phyloP scores from a whole-genome alignment of 2,329 filamentous ascomycete species.

The Graphiopsis chlorocephala region DNA sequence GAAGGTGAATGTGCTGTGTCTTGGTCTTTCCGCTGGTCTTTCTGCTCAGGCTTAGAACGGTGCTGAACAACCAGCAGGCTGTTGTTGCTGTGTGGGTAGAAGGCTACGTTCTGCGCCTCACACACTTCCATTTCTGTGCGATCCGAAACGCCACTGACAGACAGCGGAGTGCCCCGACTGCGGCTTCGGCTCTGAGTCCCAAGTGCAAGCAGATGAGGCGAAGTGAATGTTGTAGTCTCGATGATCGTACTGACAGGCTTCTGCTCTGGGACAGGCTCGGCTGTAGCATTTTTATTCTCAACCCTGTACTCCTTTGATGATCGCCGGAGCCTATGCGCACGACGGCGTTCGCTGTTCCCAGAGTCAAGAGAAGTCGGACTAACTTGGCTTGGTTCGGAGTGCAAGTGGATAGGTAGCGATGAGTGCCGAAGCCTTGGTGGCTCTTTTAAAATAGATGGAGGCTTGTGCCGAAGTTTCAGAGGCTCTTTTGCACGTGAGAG shows the following conservation, averaged over 20 bases:
- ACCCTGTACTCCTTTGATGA: conserved; percentile 12
- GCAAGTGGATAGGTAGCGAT: conserved; percentile 5
- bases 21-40: not conserved
- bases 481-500: not conserved
- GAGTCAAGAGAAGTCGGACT: not conserved
- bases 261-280: not conserved
- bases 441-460: not conserved
- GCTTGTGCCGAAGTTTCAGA: not conserved
- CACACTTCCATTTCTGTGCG: conserved; percentile 50
- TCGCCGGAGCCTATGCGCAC: conserved; percentile 1
- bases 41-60: conserved; percentile 16
- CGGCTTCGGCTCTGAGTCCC: conserved; percentile 3
- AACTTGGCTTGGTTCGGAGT: not conserved
- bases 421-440: conserved; percentile 4
- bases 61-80: conserved; percentile 64
- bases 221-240: conserved; percentile 7
- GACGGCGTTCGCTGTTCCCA: not conserved
- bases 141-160: conserved; percentile 22
- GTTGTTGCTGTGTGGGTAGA: conserved; percentile 63
- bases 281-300: conserved; percentile 1
- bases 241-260: conserved; percentile 4
- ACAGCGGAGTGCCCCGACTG: conserved; percentile 11
- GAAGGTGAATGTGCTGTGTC: not conserved
- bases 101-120: conserved; percentile 59
- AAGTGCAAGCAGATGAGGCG: conserved; percentile 8